A percentile compares a stretch with the other conserved stretches of the same genome.
These are phyloP conservation scores for Setaria italica DNA, from an alignment of 202 grass and related monocot genomes.

Conservation along the genomic window DNA sequence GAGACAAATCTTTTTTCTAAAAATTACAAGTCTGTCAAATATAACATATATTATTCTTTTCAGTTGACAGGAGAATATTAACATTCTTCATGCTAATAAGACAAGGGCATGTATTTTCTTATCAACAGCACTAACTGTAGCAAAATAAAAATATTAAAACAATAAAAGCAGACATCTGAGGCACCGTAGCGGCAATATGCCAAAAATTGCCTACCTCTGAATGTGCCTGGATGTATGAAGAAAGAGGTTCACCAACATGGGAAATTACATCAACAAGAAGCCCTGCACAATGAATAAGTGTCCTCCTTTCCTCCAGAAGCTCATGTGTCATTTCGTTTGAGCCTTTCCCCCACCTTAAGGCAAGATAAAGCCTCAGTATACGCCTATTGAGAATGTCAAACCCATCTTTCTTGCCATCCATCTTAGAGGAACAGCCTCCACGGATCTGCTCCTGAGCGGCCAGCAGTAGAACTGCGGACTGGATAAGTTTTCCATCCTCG, in stretches of 20 bases:
- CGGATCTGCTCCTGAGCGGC: slow-evolving; percentile 37
- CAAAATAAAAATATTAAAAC: background rate
- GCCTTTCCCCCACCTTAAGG: slow-evolving; percentile 24
- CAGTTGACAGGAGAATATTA: too few relatives aligned
- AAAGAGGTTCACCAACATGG: slow-evolving; percentile 8
- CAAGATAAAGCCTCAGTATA: background rate
- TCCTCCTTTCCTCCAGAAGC: slow-evolving; percentile 20
- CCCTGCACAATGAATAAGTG: slow-evolving; percentile 18
- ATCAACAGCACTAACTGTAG: background rate
- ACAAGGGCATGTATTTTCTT: background rate
- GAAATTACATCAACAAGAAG: slow-evolving; percentile 42
- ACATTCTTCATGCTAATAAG: too few relatives aligned
- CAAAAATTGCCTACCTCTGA: slow-evolving; percentile 19
- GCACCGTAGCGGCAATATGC: background rate
- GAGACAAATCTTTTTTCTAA: too few relatives aligned
- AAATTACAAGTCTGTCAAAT: background rate
- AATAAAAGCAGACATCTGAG: background rate
- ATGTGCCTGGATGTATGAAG: slow-evolving; percentile 34
- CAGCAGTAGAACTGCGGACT: slow-evolving; percentile 33
- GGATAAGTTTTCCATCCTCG: slow-evolving; percentile 32
- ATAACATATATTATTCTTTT: background rate
- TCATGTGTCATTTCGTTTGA: slow-evolving; percentile 1
- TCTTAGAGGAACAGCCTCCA: slow-evolving; percentile 20
- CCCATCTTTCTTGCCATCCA: slow-evolving; percentile 28
- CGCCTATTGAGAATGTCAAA: slow-evolving; percentile 26